Base-by-base conservation (phyloP, 495 filamentous ascomycete species). In the Xylaria palmicola region DNA sequence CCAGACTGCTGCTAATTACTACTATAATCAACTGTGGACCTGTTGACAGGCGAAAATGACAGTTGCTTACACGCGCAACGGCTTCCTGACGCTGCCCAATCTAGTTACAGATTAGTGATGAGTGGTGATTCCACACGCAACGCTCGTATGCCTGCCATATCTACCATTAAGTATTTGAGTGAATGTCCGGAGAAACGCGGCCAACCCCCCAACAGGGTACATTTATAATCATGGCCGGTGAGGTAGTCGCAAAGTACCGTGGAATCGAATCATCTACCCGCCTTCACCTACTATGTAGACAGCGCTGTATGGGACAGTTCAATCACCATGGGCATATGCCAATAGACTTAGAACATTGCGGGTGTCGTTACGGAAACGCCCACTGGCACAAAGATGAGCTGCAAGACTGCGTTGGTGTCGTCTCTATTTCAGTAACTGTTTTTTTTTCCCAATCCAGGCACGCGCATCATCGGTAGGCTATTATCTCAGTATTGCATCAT, bases 131-230 rank as follows among this genome's bases (percentile, higher is more conserved):
- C 13, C 39, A 56, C 39, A 56, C 53, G 53, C 53, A 56, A 32
- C 20, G 53, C 53, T 56, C 53, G 53, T 43, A 54, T 40, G 36
- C 36, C 15, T 6, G 36, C 24, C 22, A 26, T 54, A 3, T 37
- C 34, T 36, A n/a, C n/a, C n/a, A n/a, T n/a, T n/a, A n/a, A n/a
- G n/a, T n/a, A 51, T 51, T 51, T 51, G 48, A 51, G 30, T 51
- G 29, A 27, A 29, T 39, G 9, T 39, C 32, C 19, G 19, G 19
- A 24, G 32, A 17, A 52, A 20, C 49, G 37, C 4, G 20, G 24
- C 8, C 53, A 44, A 22, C 37, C 53, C 39, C 26, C 39, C 53
- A 34, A 17, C 15, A 15, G n/a, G 53, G 53, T 44, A 56, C 53
- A 20, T 56, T 19, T 27, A 43, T 44, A 41, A 12, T 12, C 22